A percentile compares a stretch with the other conserved stretches of the same genome.
Conservation (phyloP, 805 yeast genomes). For the Candida krabiensis region DNA sequence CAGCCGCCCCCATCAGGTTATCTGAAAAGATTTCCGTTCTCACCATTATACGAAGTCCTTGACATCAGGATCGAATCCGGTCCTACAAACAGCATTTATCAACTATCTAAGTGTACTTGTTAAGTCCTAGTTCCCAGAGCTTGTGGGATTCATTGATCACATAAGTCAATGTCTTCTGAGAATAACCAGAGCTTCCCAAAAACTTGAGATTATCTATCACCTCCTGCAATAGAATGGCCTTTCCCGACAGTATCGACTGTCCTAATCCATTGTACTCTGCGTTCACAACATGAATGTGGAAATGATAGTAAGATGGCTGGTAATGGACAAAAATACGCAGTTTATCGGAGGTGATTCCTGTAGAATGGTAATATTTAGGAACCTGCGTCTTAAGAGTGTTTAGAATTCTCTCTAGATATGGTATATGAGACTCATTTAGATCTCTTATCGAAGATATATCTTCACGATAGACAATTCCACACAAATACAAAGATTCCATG, state of each 20-base stretch:
- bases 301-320: conserved; percentile 95
- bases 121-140: conserved; percentile 53
- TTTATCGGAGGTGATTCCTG: conserved; percentile 48
- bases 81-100: background rate
- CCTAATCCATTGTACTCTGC: conserved; percentile 67
- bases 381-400: conserved; percentile 48
- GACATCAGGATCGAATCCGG: conserved; percentile 2
- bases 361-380: conserved; percentile 38
- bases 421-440: conserved; percentile 55
- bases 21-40: too few species aligned
- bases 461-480: conserved; percentile 68
- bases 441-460: conserved; percentile 79
- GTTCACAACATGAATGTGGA: conserved; percentile 89
- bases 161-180: conserved; percentile 59
- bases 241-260: conserved; percentile 69
- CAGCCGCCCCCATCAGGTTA: too few species aligned
- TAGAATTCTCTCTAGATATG: conserved; percentile 52
- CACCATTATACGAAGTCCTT: too few species aligned
- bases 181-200: conserved; percentile 57
- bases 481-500: conserved; percentile 69
- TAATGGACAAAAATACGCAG: conserved; percentile 83
- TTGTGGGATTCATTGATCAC: conserved; percentile 75
- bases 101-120: too few species aligned
- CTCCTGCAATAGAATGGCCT: conserved; percentile 79
- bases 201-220: conserved; percentile 68